Percentiles rank a stretch among this genome's conserved stretches.
Evolutionary conservation across 768 basidiomycete species (phyloP).

Genomic region (Pulveroboletus ravenelii): DNA sequence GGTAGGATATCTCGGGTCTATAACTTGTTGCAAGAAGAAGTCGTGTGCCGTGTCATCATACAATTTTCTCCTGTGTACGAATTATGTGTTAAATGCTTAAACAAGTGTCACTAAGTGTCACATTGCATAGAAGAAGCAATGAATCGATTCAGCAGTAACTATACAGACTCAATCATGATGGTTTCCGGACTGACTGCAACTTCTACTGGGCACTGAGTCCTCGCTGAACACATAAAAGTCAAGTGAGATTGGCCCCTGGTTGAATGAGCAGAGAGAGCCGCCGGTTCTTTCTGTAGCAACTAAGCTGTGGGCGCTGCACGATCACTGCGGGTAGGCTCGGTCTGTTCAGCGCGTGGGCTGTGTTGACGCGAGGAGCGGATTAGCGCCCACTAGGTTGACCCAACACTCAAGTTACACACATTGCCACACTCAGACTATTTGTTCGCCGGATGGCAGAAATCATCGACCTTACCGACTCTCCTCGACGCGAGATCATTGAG

Average conservation of each 20-base stretch:
- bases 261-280: too few relatives aligned
- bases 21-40: constrained; percentile 2
- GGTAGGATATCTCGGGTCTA: neutral
- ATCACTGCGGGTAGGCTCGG: neutral
- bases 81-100: neutral
- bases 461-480: constrained; percentile 32
- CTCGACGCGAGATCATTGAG: constrained; percentile 28
- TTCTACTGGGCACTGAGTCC: neutral
- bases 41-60: neutral
- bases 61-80: neutral
- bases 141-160: neutral
- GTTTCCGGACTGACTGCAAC: neutral
- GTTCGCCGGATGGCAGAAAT: constrained; percentile 25
- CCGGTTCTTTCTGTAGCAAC: too few relatives aligned
- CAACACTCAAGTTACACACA: neutral
- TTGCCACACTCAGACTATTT: neutral
- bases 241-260: too few relatives aligned
- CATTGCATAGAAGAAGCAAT: neutral
- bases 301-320: neutral
- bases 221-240: neutral
- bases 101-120: neutral
- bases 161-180: neutral
- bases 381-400: neutral
- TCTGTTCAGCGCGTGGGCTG: too few relatives aligned
- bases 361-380: too few relatives aligned